Percentiles rank a stretch among this genome's conserved stretches.
Conservation (phyloP, 2,329 filamentous ascomycete genomes). For the Parafenestella ontariensis region DNA sequence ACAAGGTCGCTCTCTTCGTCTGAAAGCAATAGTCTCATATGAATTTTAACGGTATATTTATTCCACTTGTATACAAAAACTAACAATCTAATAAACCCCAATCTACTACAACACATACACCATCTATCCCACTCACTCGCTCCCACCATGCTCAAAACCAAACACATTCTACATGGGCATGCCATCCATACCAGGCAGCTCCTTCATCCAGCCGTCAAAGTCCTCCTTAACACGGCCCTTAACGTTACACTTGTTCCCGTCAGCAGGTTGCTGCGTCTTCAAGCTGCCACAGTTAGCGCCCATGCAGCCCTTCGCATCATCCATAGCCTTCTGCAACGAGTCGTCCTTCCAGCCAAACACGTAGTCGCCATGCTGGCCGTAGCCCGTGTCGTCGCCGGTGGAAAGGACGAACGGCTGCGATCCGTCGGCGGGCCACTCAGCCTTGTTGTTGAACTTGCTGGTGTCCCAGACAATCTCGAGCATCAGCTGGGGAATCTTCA, state of each 20-base stretch:
- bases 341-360: slow-evolving; percentile 43
- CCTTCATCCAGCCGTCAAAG: slow-evolving; percentile 28
- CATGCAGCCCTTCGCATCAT: slow-evolving; percentile 37
- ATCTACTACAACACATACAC: too few relatives aligned
- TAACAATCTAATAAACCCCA: too few relatives aligned
- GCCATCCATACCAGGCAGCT: slow-evolving; percentile 25
- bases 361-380: slow-evolving; percentile 36
- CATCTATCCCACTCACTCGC: too few relatives aligned
- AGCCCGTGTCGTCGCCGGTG: slow-evolving; percentile 32
- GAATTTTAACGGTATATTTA: too few relatives aligned
- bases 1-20: too few relatives aligned
- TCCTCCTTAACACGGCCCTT: slow-evolving; percentile 34
- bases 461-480: slow-evolving; percentile 57
- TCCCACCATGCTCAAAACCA: too few relatives aligned
- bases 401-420: slow-evolving; percentile 37
- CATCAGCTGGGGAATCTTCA: slow-evolving; percentile 56
- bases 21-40: too few relatives aligned
- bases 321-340: slow-evolving; percentile 41
- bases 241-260: slow-evolving; percentile 31
- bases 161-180: slow-evolving; percentile 15
- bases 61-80: too few relatives aligned
- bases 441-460: slow-evolving; percentile 43
- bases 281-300: slow-evolving; percentile 35
- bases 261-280: slow-evolving; percentile 32
- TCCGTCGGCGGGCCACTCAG: slow-evolving; percentile 39